Base-by-base conservation (phyloP, 164 flowering plant genomes). In the Magnolia changhungtana region DNA sequence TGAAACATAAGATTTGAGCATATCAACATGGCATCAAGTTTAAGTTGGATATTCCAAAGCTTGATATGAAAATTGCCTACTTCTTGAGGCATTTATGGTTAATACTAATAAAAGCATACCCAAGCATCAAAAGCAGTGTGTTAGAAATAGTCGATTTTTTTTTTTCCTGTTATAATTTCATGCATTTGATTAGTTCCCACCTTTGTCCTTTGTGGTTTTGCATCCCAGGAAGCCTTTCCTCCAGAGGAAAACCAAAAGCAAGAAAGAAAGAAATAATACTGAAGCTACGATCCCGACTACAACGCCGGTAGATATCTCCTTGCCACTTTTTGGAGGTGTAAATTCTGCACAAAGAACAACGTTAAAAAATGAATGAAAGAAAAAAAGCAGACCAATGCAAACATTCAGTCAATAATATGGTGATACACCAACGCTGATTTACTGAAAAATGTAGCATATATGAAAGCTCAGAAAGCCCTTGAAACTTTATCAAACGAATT, bases 171-270 rank as follows among this genome's bases (percentile, higher is more conserved):
- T 11, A 11, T 55, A 68, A 10, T 13, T 24, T 16, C 29, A 11
- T 68, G 16, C 29, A 55, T 68, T 29, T 31, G 50, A 19, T 66
- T 37, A 19, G 19, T 27, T 74, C 64, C 16, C 77, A 85, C 87
- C 87, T 37, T 72, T 23, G 31, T 79, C 69, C 73, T 67, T 49
- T 9, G 77, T 61, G 61, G 76, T 49, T 74, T 79, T 78, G 11
- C 45, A 23, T 9, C 67, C 29, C 11, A 78, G 65, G 59, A 72
- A 83, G 63, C 79, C 74, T 69, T 69, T 81, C 87, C 81, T 77
- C 86, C 85, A 80, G 18, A 83, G 73, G 52, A 78, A 21, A 50
- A 67, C 75, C 72, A 85, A 21, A 70, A 83, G 21, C 24, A 85
- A 14, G 21, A 80, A 21, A 51, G 84, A 20, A 27, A 74, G n/a